Evolutionary conservation across 78 protist species (phyloP).

Genomic region (Emiliania huxleyi): DNA sequence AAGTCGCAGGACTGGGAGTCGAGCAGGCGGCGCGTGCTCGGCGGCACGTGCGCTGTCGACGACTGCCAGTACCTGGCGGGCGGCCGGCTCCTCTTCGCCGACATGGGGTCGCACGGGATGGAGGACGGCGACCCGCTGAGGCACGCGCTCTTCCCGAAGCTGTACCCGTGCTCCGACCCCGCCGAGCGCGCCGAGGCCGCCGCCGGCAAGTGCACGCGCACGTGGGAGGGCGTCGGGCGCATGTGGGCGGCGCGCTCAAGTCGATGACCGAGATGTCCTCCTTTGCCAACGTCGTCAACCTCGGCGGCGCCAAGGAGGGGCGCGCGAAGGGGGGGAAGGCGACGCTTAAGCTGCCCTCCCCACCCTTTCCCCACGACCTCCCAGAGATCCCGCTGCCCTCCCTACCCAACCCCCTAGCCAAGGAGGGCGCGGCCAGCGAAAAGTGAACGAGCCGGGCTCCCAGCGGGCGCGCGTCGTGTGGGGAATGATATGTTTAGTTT

Average conservation of each 20-base stretch:
- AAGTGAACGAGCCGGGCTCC: too few species aligned
- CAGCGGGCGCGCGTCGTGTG: too few species aligned
- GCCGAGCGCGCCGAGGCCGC: not conserved
- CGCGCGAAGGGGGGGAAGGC: too few species aligned
- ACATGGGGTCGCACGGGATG: constrained; percentile 11
- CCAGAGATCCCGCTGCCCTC: too few species aligned
- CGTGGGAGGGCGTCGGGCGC: not conserved
- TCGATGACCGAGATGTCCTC: not conserved
- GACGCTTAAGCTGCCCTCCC: too few species aligned
- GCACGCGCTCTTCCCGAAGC: constrained; percentile 32
- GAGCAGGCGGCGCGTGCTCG: constrained; percentile 29
- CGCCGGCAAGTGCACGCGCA: not conserved
- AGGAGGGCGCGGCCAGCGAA: too few species aligned
- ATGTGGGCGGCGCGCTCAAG: not conserved
- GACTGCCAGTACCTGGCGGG: not conserved
- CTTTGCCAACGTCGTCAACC: not conserved
- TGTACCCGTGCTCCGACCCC: constrained; percentile 27
- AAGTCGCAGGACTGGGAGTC: not conserved
- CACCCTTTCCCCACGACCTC: too few species aligned
- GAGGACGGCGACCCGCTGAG: constrained; percentile 22
- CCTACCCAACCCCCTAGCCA: too few species aligned
- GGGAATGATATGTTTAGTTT: too few species aligned
- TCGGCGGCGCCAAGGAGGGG: too few species aligned
- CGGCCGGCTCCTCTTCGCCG: constrained; percentile 39
- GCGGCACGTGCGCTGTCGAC: constrained; percentile 35